Evolutionary conservation across 2,329 filamentous ascomycete species (phyloP).

Genomic region (Arthrobotrys sinensis): DNA sequence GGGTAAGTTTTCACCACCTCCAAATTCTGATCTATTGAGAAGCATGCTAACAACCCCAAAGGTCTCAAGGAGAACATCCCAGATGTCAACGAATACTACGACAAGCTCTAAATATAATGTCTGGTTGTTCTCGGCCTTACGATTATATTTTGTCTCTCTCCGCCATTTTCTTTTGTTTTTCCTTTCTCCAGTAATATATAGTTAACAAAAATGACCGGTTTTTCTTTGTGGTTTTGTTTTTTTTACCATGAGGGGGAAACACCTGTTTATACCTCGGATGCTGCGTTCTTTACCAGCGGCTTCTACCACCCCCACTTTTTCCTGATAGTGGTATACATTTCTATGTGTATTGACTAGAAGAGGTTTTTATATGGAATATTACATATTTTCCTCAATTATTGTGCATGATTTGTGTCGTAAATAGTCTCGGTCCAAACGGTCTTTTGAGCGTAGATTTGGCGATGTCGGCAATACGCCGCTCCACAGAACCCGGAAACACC

Average conservation of each 20-base stretch:
- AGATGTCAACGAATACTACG: conserved; percentile 82
- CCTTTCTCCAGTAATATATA: conserved; percentile 59
- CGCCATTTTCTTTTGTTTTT: conserved; percentile 55
- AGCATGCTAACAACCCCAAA: background rate
- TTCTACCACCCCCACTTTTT: conserved; percentile 12
- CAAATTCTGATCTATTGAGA: conserved; percentile 71
- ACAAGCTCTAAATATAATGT: conserved; percentile 85
- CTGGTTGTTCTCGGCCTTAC: conserved; percentile 11
- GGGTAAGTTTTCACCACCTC: conserved; percentile 77
- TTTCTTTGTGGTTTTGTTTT: conserved; percentile 25
- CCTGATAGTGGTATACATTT: conserved; percentile 49
- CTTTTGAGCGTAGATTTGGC: background rate
- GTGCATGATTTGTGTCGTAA: background rate
- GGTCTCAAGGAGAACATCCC: conserved; percentile 67
- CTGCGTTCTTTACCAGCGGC: conserved; percentile 14
- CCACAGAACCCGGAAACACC: background rate
- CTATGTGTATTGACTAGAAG: conserved; percentile 53
- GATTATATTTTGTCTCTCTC: conserved; percentile 53
- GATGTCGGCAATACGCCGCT: background rate
- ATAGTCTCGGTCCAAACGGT: too few species aligned
- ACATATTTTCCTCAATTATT: conserved; percentile 51
- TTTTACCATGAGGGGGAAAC: conserved; percentile 16
- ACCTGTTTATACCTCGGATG: conserved; percentile 25
- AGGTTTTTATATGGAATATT: conserved; percentile 58
- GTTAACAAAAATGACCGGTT: conserved; percentile 36